Conservation (phyloP, 345 rosid species). For the Euphorbia pulcherrima region DNA sequence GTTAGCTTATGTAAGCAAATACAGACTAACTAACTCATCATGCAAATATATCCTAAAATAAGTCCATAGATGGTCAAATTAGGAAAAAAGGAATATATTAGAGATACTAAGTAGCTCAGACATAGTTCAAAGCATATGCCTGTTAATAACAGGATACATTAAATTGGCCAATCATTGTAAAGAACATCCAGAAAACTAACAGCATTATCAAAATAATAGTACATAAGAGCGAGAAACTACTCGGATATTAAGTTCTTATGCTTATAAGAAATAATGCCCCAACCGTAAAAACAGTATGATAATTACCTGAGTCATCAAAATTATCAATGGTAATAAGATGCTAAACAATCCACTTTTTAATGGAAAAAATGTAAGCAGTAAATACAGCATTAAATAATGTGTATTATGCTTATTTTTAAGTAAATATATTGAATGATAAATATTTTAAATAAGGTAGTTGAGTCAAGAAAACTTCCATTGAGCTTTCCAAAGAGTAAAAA, state of each 20-base stretch:
- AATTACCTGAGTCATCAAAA: not conserved
- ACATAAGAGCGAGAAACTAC: not conserved
- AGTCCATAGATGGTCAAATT: not conserved
- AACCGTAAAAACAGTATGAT: not conserved
- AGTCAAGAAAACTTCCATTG: not conserved
- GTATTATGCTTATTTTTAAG: not conserved
- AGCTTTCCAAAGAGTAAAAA: not conserved
- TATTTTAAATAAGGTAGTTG: not conserved
- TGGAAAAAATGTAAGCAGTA: not conserved
- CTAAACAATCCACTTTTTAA: not conserved
- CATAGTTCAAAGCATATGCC: not conserved
- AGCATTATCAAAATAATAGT: not conserved
- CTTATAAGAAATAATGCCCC: not conserved
- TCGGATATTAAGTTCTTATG: not conserved
- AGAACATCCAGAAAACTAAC: conserved; percentile 4
- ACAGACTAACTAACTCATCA: conserved; percentile 10
- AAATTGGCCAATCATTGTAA: not conserved
- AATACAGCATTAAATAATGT: not conserved
- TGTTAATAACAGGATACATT: not conserved
- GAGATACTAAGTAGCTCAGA: not conserved
- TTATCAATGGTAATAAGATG: not conserved
- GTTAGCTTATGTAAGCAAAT: conserved; percentile 14
- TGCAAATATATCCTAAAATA: conserved; percentile 2
- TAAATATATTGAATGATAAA: not conserved
- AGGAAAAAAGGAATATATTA: not conserved